phyloP scores from a whole-genome alignment of 305 asterid genomes.

The Nicotiana rustica region DNA sequence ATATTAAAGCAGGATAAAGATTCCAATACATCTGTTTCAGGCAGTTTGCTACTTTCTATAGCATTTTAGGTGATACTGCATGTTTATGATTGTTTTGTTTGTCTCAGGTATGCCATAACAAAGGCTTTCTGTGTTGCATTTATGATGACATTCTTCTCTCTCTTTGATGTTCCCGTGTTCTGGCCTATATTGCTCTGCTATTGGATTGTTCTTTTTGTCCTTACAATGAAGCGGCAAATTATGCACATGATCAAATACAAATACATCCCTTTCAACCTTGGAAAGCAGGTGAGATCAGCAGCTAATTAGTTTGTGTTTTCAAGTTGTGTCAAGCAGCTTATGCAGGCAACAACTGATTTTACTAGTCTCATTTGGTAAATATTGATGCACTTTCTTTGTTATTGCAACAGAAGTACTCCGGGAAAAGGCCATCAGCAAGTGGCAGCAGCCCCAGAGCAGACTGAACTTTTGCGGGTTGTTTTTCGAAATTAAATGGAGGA shows the following conservation, averaged over 20 bases:
- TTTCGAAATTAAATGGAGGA: conserved; percentile 26
- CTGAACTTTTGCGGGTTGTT: conserved; percentile 46
- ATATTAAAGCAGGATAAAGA: neutral
- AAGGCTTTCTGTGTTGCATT: conserved; percentile 52
- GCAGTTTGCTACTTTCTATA: neutral
- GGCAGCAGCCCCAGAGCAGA: conserved; percentile 68
- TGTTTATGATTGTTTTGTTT: conserved; percentile 36
- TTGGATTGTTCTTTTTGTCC: conserved; percentile 81
- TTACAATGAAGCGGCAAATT: conserved; percentile 90
- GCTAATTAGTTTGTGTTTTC: neutral
- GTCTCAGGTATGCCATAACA: conserved; percentile 88
- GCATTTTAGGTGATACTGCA: conserved; percentile 26
- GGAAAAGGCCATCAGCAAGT: conserved; percentile 64
- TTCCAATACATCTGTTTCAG: neutral
- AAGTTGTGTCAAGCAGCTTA: neutral
- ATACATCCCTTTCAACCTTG: conserved; percentile 76
- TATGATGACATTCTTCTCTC: conserved; percentile 77
- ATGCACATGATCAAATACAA: conserved; percentile 90
- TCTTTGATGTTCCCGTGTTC: conserved; percentile 86
- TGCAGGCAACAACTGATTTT: neutral
- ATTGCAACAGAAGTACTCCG: conserved; percentile 66
- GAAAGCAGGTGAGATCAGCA: conserved; percentile 73
- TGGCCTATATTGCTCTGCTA: conserved; percentile 82
- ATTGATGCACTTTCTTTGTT: conserved; percentile 31
- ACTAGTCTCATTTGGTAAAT: conserved; percentile 2